Evolutionary conservation across 2,329 filamentous ascomycete genomes (phyloP), one percentile per base, ranked within the genome.

Genomic region (Dryadomyces sulphureus): DNA sequence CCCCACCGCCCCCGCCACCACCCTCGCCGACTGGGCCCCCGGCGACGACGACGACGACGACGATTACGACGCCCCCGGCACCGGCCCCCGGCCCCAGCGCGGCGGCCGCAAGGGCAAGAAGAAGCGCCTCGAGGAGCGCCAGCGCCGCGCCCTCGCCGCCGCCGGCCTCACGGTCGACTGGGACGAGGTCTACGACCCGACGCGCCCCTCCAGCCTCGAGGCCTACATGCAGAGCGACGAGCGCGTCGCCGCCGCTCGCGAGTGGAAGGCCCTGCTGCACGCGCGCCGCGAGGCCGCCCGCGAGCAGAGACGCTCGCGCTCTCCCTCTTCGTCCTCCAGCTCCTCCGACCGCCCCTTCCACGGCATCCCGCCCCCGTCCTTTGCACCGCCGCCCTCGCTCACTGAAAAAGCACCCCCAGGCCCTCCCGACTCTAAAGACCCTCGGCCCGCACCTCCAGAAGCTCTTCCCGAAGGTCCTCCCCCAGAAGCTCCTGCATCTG

Each of bases 131-230:
- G 44, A 49, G 12, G 45, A 80, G 59, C 80, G 83, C 62, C 84
- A 77, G 49, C 71, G 74, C 52, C 68, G 76, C 5, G 67, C 49
- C 71, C 74, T 51, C 67, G 76, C 6, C 67, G 69, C 41, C 62
- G 72, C 25, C 62, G 64, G 5, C 44, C 73, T 77, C 59, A 78
- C 47, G 19, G 38, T 51, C 19, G 81, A 94, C 58, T 95, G 88
- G 88, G 84, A 94, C 59, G 87, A 93, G 59, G 75, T 92, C 21
- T 95, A 94, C 60, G 89, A 94, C 56, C 85, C 87, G 1, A 70
- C 81, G 11, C 69, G 84, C 35, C 88, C 89, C 8, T 93, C 85
- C 36, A 88, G 80, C 53, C 84, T 90, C 43, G 83, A 89, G 46
- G 84, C 90, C 57, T 95, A 92, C 59, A 74, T 84, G 49, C 72